These are phyloP conservation scores for Sanghuangporus sanghuang DNA, from an alignment of 1,284 basidiomycete genomes.

Conservation along the genomic window DNA sequence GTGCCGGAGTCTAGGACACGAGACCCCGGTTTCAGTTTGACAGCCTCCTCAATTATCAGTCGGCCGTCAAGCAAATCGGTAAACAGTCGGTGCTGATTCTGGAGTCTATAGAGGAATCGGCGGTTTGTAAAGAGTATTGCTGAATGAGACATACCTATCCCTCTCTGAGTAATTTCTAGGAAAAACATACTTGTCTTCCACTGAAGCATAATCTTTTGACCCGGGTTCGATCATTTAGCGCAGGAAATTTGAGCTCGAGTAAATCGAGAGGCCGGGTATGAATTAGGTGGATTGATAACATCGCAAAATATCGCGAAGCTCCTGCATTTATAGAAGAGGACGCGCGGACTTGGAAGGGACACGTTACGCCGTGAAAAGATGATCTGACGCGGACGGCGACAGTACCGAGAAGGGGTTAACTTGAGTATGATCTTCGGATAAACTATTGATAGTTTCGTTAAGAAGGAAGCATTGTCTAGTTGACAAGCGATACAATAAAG, in stretches of 20 bases:
- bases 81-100: neutral
- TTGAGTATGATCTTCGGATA: no score
- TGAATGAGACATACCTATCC: neutral
- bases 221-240: neutral
- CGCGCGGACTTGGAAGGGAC: no score
- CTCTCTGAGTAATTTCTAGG: neutral
- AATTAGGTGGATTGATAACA: neutral
- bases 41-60: constrained; percentile 4
- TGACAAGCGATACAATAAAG: no score
- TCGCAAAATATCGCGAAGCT: no score
- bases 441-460: no score
- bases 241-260: neutral
- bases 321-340: no score
- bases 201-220: neutral
- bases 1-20: constrained; percentile 4
- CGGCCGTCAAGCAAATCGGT: neutral
- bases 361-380: no score
- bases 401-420: no score
- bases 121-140: neutral
- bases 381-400: no score
- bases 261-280: neutral
- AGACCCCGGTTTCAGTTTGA: neutral
- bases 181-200: neutral
- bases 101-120: neutral
- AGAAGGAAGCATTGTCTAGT: no score